Evolutionary conservation across 495 filamentous ascomycete genomes (phyloP).

Genomic region (Lepidopterella palustris): DNA sequence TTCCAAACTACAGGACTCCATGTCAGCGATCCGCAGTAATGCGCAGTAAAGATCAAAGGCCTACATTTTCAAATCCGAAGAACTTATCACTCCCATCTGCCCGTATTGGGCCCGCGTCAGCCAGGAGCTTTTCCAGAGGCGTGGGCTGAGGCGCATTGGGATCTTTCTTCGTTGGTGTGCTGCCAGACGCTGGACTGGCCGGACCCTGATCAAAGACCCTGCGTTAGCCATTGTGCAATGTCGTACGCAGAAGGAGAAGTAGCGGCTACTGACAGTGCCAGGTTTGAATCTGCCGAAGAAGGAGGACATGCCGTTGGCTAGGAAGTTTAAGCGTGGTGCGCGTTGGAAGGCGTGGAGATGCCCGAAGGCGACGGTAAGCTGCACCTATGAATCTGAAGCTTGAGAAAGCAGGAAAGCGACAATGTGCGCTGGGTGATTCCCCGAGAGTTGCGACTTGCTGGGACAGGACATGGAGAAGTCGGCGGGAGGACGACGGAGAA

Average conservation of each 20-base stretch:
- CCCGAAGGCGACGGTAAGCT: neutral
- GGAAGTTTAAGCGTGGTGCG: neutral
- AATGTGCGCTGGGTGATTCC: neutral
- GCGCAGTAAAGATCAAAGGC: conserved; percentile 31
- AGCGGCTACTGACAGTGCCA: conserved; percentile 30
- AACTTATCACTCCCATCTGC: conserved; percentile 95
- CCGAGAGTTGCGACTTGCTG: neutral
- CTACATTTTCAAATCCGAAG: conserved; percentile 96
- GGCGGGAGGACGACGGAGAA: neutral
- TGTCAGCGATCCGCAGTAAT: conserved; percentile 29
- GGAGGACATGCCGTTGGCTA: conserved; percentile 35
- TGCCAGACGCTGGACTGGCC: conserved; percentile 40
- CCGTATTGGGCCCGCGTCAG: conserved; percentile 70
- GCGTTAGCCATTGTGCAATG: conserved; percentile 12
- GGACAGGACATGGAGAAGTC: neutral
- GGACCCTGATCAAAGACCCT: conserved; percentile 33
- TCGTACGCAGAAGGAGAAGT: neutral
- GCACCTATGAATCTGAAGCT: neutral
- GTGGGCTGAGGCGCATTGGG: conserved; percentile 60
- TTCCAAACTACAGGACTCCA: conserved; percentile 65
- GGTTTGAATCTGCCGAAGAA: conserved; percentile 40
- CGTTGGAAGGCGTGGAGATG: neutral
- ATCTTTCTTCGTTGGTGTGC: conserved; percentile 61
- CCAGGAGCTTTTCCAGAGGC: conserved; percentile 75
- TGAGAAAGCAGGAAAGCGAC: neutral